These are phyloP conservation scores for Pseudocercospora musae DNA, from an alignment of 2,329 filamentous ascomycete species.

Conservation along the genomic window DNA sequence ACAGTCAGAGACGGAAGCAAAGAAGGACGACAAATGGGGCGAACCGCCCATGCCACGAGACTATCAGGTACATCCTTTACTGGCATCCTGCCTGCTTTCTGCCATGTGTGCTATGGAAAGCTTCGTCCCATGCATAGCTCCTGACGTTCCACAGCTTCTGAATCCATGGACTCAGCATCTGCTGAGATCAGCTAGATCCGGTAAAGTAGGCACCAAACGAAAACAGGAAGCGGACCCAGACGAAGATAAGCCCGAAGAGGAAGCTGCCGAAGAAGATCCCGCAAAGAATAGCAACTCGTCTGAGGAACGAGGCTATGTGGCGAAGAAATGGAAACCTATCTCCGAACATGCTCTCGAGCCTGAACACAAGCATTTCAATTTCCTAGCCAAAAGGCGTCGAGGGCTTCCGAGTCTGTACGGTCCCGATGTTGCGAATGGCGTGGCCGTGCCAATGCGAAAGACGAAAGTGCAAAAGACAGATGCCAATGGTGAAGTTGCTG, in stretches of 20 bases:
- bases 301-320: slow-evolving; percentile 49
- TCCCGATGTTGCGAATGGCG: slow-evolving; percentile 28
- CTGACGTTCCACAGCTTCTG: slow-evolving; percentile 49
- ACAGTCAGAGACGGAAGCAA: slow-evolving; percentile 23
- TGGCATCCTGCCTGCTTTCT: background rate
- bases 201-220: slow-evolving; percentile 59
- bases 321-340: slow-evolving; percentile 57
- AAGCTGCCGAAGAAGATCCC: slow-evolving; percentile 38
- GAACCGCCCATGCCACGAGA: slow-evolving; percentile 89
- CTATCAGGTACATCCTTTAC: slow-evolving; percentile 46
- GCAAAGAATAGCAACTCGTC: slow-evolving; percentile 34
- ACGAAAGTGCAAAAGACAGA: slow-evolving; percentile 75
- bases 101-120: background rate
- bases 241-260: slow-evolving; percentile 53
- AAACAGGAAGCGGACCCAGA: slow-evolving; percentile 56
- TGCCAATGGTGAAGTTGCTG: slow-evolving; percentile 71
- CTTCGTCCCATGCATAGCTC: background rate
- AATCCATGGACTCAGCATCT: slow-evolving; percentile 78
- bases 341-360: slow-evolving; percentile 56
- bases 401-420: slow-evolving; percentile 55
- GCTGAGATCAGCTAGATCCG: slow-evolving; percentile 72
- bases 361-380: slow-evolving; percentile 53
- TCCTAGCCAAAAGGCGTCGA: slow-evolving; percentile 59
- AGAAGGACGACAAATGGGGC: slow-evolving; percentile 63
- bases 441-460: slow-evolving; percentile 59